A percentile compares a stretch with the other conserved stretches of the same genome.
phyloP scores from a whole-genome alignment of 352 stramenopile species.

The Phytophthora macrochlamydospora region DNA sequence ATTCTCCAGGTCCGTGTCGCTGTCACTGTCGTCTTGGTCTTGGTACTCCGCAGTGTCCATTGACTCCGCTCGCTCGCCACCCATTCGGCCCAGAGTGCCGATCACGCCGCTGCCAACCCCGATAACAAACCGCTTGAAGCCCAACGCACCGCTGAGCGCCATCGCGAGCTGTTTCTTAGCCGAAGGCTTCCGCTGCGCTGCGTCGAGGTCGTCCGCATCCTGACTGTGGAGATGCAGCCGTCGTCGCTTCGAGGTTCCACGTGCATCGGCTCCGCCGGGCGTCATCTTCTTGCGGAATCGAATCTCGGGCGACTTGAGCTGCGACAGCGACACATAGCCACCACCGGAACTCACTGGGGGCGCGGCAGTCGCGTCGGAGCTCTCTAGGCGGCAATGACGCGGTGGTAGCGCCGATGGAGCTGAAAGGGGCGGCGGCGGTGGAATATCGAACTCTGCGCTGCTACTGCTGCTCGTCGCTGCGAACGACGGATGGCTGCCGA shows the following conservation, averaged over 20 bases:
- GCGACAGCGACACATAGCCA: constrained; percentile 80
- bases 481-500: constrained; percentile 32
- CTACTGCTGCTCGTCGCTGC: constrained; percentile 26
- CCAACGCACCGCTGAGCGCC: constrained; percentile 31
- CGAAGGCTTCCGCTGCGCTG: constrained; percentile 26
- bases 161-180: constrained; percentile 37
- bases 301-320: constrained; percentile 77
- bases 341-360: constrained; percentile 45
- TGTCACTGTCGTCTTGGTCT: constrained; percentile 46
- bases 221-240: constrained; percentile 49
- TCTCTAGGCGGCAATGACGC: constrained; percentile 14
- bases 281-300: constrained; percentile 61
- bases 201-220: constrained; percentile 35
- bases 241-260: constrained; percentile 63
- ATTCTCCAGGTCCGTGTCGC: constrained; percentile 21
- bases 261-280: constrained; percentile 38
- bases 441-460: constrained; percentile 27
- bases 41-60: constrained; percentile 38
- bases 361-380: constrained; percentile 18
- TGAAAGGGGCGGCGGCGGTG: constrained; percentile 19
- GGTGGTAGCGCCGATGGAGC: constrained; percentile 26
- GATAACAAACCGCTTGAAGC: constrained; percentile 41
- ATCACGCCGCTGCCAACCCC: constrained; percentile 37
- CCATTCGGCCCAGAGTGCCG: constrained; percentile 33
- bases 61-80: constrained; percentile 32